Percentiles rank a stretch among this genome's conserved stretches.
phyloP scores from a whole-genome alignment of 495 filamentous ascomycete genomes.

The Aspergillus sclerotioniger region DNA sequence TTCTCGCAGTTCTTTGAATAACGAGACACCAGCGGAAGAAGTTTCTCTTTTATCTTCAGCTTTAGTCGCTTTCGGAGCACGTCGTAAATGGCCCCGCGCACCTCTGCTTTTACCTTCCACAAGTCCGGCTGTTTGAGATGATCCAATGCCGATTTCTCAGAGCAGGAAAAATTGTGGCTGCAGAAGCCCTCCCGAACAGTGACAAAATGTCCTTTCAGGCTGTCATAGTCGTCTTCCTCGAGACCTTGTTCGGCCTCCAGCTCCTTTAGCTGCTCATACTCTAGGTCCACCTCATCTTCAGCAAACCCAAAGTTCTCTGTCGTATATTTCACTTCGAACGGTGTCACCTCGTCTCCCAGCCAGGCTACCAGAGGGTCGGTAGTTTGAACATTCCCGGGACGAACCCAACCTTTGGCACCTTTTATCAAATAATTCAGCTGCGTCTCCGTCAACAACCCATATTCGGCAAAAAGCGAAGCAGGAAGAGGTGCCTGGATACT shows the following conservation, averaged over 20 bases:
- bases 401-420: slow-evolving; percentile 52
- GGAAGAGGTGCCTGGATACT: slow-evolving; percentile 21
- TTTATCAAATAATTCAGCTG: slow-evolving; percentile 63
- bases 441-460: slow-evolving; percentile 55
- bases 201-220: slow-evolving; percentile 48
- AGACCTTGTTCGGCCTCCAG: slow-evolving; percentile 59
- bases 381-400: slow-evolving; percentile 27
- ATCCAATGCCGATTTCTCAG: slow-evolving; percentile 9
- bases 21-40: slow-evolving; percentile 39
- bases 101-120: slow-evolving; percentile 51
- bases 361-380: slow-evolving; percentile 57
- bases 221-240: slow-evolving; percentile 53
- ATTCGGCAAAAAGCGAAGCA: slow-evolving; percentile 37
- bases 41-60: slow-evolving; percentile 32
- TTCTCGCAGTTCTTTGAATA: slow-evolving; percentile 44
- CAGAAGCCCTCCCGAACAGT: slow-evolving; percentile 49
- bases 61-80: slow-evolving; percentile 49
- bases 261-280: slow-evolving; percentile 63
- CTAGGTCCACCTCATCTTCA: slow-evolving; percentile 63
- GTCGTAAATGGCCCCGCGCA: slow-evolving; percentile 61
- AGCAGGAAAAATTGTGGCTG: slow-evolving; percentile 20
- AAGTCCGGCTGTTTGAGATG: slow-evolving; percentile 46
- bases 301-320: slow-evolving; percentile 47
- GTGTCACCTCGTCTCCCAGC: slow-evolving; percentile 53
- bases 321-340: slow-evolving; percentile 37